Base-by-base conservation (phyloP, 2,329 filamentous ascomycete genomes). In the Phialophora chinensis region DNA sequence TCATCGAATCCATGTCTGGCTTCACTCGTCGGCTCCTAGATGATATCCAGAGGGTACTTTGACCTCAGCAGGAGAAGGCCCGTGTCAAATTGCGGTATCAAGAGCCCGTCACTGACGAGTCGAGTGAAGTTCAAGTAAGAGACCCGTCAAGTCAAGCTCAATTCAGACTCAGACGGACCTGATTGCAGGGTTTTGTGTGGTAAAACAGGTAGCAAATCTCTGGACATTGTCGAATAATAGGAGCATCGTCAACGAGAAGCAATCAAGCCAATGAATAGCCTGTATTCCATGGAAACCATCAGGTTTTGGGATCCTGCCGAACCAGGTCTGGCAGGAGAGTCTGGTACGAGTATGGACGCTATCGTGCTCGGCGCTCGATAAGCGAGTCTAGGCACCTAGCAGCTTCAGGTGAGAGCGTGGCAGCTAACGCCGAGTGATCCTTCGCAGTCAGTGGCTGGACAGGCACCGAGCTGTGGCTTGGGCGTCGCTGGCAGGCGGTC, bases 401-500 rank as follows among this genome's bases (percentile, higher is more conserved):
- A 20, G 17, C 8, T 42, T 17, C 47, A 14, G 8, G 25, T 52
- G 20, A 10, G 10, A 6, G 47, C 20, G 27, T 27, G 52, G 53
- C 29, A 55, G 25, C 29, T 14, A 35, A 33, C 29, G 53, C 53
- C 53, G 53, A 55, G 52, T 20, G 53, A 35, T 14, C 20, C 49
- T 27, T 31, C 17, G 53, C 25, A 20, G 25, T 17, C 53, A 31
- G 53, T 55, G 53, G 53, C 53, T 55, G 29, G n/a, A 55, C 4
- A 55, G 29, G 29, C 25, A 33, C 29, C 29, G 17, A 53, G 53
- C n/a, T 33, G 53, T 55, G 53, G 53, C 53, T 55, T 33, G 47
- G 31, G n/a, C 31, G 35, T 52, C 49, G 25, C 1, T 27, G 2
- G 14, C 55, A 47, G 56, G 10, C 20, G 17, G 11, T n/a, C 4